phyloP scores from a whole-genome alignment of 2,329 filamentous ascomycete species.

The Arthrocladium fulminans region DNA sequence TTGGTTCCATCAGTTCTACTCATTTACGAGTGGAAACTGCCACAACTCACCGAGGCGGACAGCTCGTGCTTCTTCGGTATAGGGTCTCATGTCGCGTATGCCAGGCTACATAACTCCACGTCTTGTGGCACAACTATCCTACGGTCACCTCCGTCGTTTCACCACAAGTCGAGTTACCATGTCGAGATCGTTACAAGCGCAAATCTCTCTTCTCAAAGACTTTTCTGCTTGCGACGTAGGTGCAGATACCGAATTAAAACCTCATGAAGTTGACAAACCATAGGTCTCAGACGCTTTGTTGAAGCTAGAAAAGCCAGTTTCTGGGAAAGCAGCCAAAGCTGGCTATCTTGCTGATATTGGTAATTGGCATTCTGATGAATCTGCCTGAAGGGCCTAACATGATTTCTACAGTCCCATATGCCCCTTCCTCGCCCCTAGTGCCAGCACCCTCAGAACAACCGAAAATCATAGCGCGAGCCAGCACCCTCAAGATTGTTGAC shows the following conservation, averaged over 20 bases:
- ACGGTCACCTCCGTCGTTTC: background rate
- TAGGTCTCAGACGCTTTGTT: conserved; percentile 65
- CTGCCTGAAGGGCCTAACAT: background rate
- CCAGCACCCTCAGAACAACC: conserved; percentile 22
- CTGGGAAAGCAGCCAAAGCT: conserved; percentile 46
- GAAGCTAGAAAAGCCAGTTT: conserved; percentile 47
- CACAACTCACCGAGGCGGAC: too few species aligned
- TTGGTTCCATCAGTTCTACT: too few species aligned
- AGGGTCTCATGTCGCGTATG: background rate
- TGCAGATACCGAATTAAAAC: conserved; percentile 3
- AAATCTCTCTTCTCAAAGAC: conserved; percentile 25
- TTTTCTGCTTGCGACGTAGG: conserved; percentile 39
- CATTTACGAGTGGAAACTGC: too few species aligned
- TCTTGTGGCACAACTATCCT: background rate
- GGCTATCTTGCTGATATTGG: conserved; percentile 59
- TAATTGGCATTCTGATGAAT: conserved; percentile 25
- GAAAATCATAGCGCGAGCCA: conserved; percentile 36
- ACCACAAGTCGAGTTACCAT: background rate
- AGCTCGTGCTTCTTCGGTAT: too few species aligned
- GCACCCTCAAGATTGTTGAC: conserved; percentile 47
- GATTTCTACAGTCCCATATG: conserved; percentile 8
- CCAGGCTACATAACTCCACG: background rate
- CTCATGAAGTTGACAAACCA: background rate
- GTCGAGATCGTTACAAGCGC: conserved; percentile 28
- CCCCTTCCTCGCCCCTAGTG: conserved; percentile 29